Base-by-base conservation (phyloP, 345 rosid genomes). In the Punica granatum region DNA sequence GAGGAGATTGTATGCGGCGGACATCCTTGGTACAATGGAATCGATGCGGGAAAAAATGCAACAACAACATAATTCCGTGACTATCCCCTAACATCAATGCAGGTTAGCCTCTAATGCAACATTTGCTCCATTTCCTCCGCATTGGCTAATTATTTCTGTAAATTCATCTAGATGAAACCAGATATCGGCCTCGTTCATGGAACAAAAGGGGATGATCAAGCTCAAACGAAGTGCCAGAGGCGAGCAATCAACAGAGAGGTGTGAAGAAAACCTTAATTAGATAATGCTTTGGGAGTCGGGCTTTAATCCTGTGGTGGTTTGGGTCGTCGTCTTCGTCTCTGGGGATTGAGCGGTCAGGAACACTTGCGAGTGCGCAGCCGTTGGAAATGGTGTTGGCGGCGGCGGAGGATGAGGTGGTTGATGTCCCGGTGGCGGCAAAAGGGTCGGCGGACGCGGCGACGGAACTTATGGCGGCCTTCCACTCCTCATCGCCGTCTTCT, bases 391-490 rank as follows among this genome's bases (percentile, higher is more conserved):
- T 58, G 26, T 67, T 79, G 35, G 41, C 67, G 68, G 33, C 19
- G 37, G 88, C 84, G 63, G 83, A 76, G 61, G 81, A 73, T 33
- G 74, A 87, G 46, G 84, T n/a, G n/a, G n/a, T n/a, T n/a, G n/a
- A n/a, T n/a, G n/a, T n/a, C n/a, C n/a, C 75, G 6, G 88, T 25
- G 28, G 48, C 15, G 26, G 18, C 59, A 56, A 65, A 71, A 23
- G 58, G 67, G 67, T 60, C 69, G 58, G 87, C 87, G 54, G 92
- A 76, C 61, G 87, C 75, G 16, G 79, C 93, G 34, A 90, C 71
- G 4, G 96, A 93, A 39, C 79, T 77, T 58, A 93, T 85, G 53
- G 94, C 92, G 19, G 92, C 90, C 76, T 75, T 89, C 96, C 92
- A 88, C 71, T 82, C 80, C 34, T 83, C 87, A 36, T 86, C 86